These are phyloP conservation scores for Auricularia sp. DNA, from an alignment of 768 basidiomycete species.

Conservation along the genomic window DNA sequence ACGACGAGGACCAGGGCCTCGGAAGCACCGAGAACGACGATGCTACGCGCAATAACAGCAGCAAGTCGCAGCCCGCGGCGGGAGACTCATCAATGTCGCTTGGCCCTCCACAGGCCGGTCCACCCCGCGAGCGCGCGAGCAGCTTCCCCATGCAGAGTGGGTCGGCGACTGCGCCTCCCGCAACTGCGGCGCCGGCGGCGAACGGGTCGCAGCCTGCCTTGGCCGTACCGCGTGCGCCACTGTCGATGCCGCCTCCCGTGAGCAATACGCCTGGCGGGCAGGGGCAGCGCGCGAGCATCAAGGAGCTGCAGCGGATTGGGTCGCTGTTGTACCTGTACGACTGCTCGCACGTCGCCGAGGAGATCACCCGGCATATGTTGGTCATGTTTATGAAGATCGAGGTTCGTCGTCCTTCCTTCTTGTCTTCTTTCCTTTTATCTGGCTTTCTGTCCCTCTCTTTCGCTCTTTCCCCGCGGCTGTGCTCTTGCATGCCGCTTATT, in stretches of 20 bases:
- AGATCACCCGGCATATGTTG: constrained; percentile 71
- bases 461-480: no score
- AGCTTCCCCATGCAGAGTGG: constrained; percentile 8
- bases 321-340: constrained; percentile 47
- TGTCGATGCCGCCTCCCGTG: not conserved
- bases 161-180: constrained; percentile 5
- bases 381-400: constrained; percentile 64
- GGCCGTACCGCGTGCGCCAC: not conserved
- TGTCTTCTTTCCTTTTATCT: no score
- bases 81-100: not conserved
- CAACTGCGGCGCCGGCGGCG: not conserved
- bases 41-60: not conserved
- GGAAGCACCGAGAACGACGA: constrained; percentile 1
- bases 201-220: not conserved
- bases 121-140: constrained; percentile 6
- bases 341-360: constrained; percentile 65
- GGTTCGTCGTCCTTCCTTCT: constrained; percentile 33
- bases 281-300: constrained; percentile 43
- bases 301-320: constrained; percentile 50
- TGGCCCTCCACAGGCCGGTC: not conserved
- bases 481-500: not conserved
- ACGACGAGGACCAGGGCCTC: constrained; percentile 43
- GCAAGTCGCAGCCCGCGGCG: not conserved
- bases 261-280: not conserved
- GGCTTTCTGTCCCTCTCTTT: no score